These are phyloP conservation scores for Aspergillus carlsbadensis DNA, from an alignment of 495 filamentous ascomycete species.

Conservation along the genomic window DNA sequence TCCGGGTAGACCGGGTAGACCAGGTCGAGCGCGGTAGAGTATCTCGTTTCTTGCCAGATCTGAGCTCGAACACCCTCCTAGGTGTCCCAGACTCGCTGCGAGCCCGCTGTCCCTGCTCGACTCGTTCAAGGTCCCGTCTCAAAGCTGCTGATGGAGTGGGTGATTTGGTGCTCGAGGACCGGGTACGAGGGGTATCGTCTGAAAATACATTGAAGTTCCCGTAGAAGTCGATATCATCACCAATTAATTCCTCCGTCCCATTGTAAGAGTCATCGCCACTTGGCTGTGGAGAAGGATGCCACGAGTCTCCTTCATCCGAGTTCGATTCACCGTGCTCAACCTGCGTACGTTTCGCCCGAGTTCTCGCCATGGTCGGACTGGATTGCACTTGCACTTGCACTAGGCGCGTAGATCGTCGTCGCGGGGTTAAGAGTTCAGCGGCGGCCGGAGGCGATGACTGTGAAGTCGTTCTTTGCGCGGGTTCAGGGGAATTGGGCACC, in stretches of 20 bases:
- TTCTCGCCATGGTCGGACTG: not conserved
- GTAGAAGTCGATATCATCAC: not conserved
- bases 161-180: not conserved
- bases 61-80: not conserved
- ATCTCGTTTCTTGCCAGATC: not conserved
- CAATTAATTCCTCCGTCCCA: not conserved
- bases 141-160: not conserved
- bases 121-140: not conserved
- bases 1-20: not conserved
- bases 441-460: not conserved
- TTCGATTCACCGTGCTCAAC: not conserved
- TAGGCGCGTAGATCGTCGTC: constrained; percentile 12
- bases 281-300: not conserved
- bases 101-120: not conserved
- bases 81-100: not conserved
- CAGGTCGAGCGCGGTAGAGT: not conserved
- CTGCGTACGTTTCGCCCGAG: not conserved
- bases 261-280: not conserved
- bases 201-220: not conserved
- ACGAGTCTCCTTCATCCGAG: not conserved
- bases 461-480: not conserved
- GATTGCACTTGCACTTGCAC: not conserved
- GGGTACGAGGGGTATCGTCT: not conserved
- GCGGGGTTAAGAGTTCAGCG: not conserved
- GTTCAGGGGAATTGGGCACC: constrained; percentile 6